phyloP scores from a whole-genome alignment of 768 basidiomycete genomes.

The Panaeolus papilionaceus region DNA sequence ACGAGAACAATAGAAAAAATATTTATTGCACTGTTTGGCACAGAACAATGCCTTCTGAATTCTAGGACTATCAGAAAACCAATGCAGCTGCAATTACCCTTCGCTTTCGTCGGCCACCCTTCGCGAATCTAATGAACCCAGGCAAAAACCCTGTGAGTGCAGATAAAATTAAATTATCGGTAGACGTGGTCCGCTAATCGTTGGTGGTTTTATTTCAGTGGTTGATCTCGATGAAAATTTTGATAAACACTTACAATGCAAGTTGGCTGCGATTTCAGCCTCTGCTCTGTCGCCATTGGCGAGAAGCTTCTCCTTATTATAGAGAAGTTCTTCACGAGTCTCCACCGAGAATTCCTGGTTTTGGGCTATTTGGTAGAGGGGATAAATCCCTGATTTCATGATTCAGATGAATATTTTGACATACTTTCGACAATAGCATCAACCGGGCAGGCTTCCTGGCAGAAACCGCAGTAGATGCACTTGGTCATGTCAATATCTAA shows the following conservation, averaged over 20 bases:
- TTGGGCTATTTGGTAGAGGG: constrained; percentile 65
- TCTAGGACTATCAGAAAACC: constrained; percentile 4
- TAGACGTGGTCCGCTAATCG: constrained; percentile 84
- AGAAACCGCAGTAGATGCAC: constrained; percentile 99
- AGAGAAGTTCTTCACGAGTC: constrained; percentile 96
- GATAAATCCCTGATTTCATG: constrained; percentile 18
- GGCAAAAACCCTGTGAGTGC: not conserved
- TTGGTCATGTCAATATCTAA: constrained; percentile 99
- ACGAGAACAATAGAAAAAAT: not conserved
- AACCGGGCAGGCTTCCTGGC: constrained; percentile 99
- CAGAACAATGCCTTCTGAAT: constrained; percentile 5
- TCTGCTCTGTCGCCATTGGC: constrained; percentile 96
- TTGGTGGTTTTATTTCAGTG: constrained; percentile 29
- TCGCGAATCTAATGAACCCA: not conserved
- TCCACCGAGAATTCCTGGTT: constrained; percentile 98
- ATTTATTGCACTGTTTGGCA: constrained; percentile 4
- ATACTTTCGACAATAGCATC: constrained; percentile 99
- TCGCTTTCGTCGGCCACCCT: constrained; percentile 19
- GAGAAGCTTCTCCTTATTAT: constrained; percentile 99
- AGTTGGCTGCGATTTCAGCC: constrained; percentile 96
- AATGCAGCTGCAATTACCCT: constrained; percentile 22
- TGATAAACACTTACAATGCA: constrained; percentile 62
- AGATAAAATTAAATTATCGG: constrained; percentile 50
- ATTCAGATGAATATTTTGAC: constrained; percentile 36
- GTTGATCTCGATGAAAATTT: constrained; percentile 21